Conservation (phyloP, 441 rosid species). For the Mallotus japonicus region DNA sequence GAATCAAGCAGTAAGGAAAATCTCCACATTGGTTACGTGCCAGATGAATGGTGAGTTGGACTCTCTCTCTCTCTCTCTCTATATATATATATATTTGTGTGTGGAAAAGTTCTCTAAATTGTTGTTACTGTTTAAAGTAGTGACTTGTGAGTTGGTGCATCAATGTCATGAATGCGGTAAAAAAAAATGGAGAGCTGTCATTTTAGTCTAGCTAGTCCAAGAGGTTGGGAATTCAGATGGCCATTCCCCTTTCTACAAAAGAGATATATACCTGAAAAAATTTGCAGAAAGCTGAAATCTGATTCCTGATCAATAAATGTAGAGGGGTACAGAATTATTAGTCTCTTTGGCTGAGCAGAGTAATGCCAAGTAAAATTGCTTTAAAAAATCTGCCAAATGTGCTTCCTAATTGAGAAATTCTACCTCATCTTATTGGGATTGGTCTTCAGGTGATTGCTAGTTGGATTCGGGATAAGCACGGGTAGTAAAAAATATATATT, state of each 20-base stretch:
- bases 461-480: too few relatives aligned
- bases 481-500: too few relatives aligned
- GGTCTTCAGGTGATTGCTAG: not conserved
- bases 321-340: not conserved
- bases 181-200: not conserved
- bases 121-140: not conserved
- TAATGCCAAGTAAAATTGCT: not conserved
- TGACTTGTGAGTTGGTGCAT: not conserved
- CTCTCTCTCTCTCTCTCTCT: not conserved
- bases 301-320: not conserved
- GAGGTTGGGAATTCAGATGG: not conserved
- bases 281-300: not conserved
- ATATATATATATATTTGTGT: not conserved
- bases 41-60: slow-evolving; percentile 80
- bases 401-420: not conserved
- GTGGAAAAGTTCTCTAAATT: not conserved
- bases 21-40: slow-evolving; percentile 59
- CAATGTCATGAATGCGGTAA: not conserved
- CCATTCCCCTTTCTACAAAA: not conserved
- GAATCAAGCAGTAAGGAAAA: slow-evolving; percentile 31
- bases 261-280: not conserved
- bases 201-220: not conserved
- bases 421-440: not conserved
- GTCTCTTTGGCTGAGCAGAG: not conserved
- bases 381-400: not conserved